Conservation (phyloP, 2,329 filamentous ascomycete genomes). For the Cladosporium colombiae region DNA sequence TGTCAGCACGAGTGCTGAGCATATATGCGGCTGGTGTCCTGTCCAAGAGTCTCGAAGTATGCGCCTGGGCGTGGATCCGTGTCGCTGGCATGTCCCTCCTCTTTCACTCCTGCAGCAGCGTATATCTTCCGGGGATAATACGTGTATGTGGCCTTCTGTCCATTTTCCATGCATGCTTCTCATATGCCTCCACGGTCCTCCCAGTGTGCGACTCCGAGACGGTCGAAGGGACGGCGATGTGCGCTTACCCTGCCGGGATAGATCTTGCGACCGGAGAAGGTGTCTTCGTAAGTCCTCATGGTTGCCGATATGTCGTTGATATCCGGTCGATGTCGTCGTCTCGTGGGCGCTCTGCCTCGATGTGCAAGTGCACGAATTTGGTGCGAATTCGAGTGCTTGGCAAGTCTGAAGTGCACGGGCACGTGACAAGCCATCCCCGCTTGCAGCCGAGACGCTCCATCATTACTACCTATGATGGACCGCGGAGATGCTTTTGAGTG, state of each 20-base stretch:
- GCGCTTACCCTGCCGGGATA: conserved; percentile 71
- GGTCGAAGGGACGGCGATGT: background rate
- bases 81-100: conserved; percentile 4
- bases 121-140: background rate
- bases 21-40: conserved; percentile 9
- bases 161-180: background rate
- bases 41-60: conserved; percentile 7
- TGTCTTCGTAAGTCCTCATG: conserved; percentile 77
- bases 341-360: conserved; percentile 6
- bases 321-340: conserved; percentile 8
- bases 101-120: background rate
- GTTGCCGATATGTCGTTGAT: conserved; percentile 45
- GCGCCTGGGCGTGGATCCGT: background rate
- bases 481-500: no score
- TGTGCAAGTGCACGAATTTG: no score
- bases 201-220: conserved; percentile 1
- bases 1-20: conserved; percentile 21
- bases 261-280: conserved; percentile 76
- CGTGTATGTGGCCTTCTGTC: conserved; percentile 28
- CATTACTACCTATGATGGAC: no score
- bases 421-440: no score
- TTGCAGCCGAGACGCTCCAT: no score
- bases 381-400: no score
- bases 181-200: conserved; percentile 1
- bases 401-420: no score